Base-by-base conservation (phyloP, 140 eudicot genomes). In the Artemisia princeps region DNA sequence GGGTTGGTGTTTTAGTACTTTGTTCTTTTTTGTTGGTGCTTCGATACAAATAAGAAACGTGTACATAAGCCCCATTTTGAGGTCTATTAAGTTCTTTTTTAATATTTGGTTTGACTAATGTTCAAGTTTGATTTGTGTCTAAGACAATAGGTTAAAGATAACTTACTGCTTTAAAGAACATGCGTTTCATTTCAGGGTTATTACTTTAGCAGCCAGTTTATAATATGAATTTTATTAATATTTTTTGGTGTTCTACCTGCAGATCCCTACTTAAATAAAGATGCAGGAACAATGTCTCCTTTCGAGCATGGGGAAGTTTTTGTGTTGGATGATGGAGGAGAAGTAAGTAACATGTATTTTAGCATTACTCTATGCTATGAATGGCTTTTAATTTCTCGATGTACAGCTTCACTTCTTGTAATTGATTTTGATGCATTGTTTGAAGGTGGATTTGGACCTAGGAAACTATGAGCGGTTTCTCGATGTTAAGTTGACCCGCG, bases 231-330 rank as follows among this genome's bases (percentile, higher is more conserved):
- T 30, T n/a, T 60, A 28, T 30, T 14, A 60, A 13, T 28, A 2
- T 20, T 20, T 45, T 76, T 73, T 61, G 54, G 20, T 53, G 24
- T 63, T 62, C 30, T 49, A 6, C 9, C 3, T 77, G 74, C 87
- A 91, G 97, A 91, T 78, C 97, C 97, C 42, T 91, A 91, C 64
- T 74, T 91, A 74, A 91, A 91, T 60, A 87, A 84, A 19, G 97
- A 91, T 81, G 97, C 97, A 6, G 97, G 97, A 69, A 91, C 97
- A 16, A 91, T 91, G 97, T 91, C 97, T 58, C 97, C 97, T 40
- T 87, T 91, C 13, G 97, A 91, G 74, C 97, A 91, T 67, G 97
- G 97, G 67, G 97, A 91, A 81, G 97, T 91, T 6, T 91, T 72
- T 71, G 97, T 91, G 45, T 76, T 91, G 68, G 97, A 91, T 69